phyloP scores from a whole-genome alignment of 1,284 basidiomycete genomes.

The Inonotus obliquus region DNA sequence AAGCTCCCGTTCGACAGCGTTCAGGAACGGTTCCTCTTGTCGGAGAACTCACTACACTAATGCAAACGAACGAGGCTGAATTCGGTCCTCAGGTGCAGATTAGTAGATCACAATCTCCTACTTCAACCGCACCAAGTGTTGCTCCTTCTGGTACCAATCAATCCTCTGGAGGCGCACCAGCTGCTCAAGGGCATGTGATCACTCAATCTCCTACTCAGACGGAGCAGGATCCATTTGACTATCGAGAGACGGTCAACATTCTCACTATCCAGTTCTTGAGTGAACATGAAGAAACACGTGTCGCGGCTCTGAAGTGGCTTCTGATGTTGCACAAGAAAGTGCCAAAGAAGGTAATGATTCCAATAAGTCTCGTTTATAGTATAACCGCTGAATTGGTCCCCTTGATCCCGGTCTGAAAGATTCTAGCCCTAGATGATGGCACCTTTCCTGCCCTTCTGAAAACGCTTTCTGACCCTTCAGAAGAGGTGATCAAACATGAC shows the following conservation, averaged over 20 bases:
- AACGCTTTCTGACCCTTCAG: slow-evolving; percentile 93
- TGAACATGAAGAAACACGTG: slow-evolving; percentile 94
- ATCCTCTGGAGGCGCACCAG: slow-evolving; percentile 20
- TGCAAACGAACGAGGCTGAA: slow-evolving; percentile 2
- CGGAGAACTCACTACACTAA: background rate
- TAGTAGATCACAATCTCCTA: slow-evolving; percentile 56
- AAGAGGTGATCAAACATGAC: slow-evolving; percentile 96
- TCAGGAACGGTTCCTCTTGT: slow-evolving; percentile 13
- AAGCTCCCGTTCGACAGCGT: slow-evolving; percentile 38
- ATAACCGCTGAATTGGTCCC: background rate
- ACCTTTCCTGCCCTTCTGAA: slow-evolving; percentile 95
- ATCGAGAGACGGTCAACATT: slow-evolving; percentile 87
- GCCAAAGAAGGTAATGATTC: slow-evolving; percentile 73
- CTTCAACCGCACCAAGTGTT: slow-evolving; percentile 37
- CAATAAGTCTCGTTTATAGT: background rate
- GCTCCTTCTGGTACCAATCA: slow-evolving; percentile 25
- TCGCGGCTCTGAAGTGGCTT: slow-evolving; percentile 95
- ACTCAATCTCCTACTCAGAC: slow-evolving; percentile 25
- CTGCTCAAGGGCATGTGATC: slow-evolving; percentile 21
- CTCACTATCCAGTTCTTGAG: slow-evolving; percentile 92
- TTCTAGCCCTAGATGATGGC: slow-evolving; percentile 93
- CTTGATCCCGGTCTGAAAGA: slow-evolving; percentile 40
- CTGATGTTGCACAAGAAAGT: slow-evolving; percentile 98
- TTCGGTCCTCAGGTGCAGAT: slow-evolving; percentile 16
- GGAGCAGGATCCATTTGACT: slow-evolving; percentile 80